Evolutionary conservation across 2,329 filamentous ascomycete genomes (phyloP).

Genomic region (Pseudogymnoascus pannorum): DNA sequence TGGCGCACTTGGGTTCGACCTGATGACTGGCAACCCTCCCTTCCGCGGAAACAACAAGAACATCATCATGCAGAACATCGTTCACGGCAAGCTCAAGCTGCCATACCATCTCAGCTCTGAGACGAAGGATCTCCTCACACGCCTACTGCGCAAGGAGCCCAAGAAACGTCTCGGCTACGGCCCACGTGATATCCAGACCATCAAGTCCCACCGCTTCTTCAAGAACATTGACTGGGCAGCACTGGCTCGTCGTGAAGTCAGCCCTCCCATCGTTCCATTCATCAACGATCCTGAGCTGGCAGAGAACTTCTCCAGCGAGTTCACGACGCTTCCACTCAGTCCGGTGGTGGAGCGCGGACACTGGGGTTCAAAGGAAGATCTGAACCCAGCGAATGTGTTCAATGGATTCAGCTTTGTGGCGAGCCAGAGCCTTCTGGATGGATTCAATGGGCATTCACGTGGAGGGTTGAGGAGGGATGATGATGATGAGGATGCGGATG

Average conservation of each 20-base stretch:
- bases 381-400: constrained; percentile 22
- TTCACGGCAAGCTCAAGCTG: constrained; percentile 81
- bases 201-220: constrained; percentile 96
- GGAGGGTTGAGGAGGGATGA: background rate
- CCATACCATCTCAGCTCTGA: constrained; percentile 89
- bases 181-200: constrained; percentile 72
- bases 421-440: constrained; percentile 28
- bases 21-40: constrained; percentile 86
- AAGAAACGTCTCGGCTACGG: constrained; percentile 79
- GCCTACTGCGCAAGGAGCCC: constrained; percentile 86
- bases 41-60: constrained; percentile 87
- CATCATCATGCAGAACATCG: constrained; percentile 93
- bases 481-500: constrained; percentile 7
- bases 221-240: constrained; percentile 91
- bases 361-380: constrained; percentile 18
- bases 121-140: constrained; percentile 86
- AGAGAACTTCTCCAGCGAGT: constrained; percentile 93
- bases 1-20: constrained; percentile 82
- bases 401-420: constrained; percentile 31
- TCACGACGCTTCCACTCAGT: constrained; percentile 77
- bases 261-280: constrained; percentile 83
- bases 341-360: constrained; percentile 44
- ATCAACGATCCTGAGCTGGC: constrained; percentile 94
- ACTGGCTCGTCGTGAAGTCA: constrained; percentile 72
- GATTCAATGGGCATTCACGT: constrained; percentile 19